Conservation (phyloP, 352 stramenopile species). For the Elongisporangium anandrum region DNA sequence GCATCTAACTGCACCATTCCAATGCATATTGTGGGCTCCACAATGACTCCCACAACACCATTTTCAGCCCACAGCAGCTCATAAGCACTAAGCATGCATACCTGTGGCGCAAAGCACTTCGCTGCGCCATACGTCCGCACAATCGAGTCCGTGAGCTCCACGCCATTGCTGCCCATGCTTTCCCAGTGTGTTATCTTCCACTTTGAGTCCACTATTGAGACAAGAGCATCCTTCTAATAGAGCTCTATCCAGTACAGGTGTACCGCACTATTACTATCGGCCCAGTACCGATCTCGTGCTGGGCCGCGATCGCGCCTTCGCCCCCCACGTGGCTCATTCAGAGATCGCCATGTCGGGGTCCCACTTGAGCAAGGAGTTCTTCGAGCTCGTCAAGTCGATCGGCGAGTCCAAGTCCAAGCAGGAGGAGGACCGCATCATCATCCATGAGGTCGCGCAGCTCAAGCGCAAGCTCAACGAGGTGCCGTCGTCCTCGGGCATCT, state of each 20-base stretch:
- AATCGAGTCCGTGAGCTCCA: constrained; percentile 51
- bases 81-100: constrained; percentile 7
- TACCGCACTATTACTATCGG: constrained; percentile 2
- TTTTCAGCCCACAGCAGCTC: background rate
- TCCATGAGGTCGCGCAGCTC: constrained; percentile 93
- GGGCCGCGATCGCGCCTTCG: constrained; percentile 1
- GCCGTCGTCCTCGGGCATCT: constrained; percentile 67
- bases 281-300: constrained; percentile 18
- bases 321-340: constrained; percentile 17
- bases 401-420: constrained; percentile 99
- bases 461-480: constrained; percentile 95
- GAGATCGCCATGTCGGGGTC: constrained; percentile 69
- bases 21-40: background rate
- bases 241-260: background rate
- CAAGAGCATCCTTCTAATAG: background rate
- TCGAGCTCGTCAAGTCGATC: constrained; percentile 99
- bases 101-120: constrained; percentile 61
- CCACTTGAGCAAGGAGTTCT: constrained; percentile 97
- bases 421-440: constrained; percentile 99
- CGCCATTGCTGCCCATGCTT: constrained; percentile 14
- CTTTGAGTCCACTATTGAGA: constrained; percentile 4
- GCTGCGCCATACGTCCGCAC: constrained; percentile 64
- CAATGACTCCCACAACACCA: background rate
- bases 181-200: constrained; percentile 6
- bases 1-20: background rate